Conservation (phyloP, 2,329 filamentous ascomycete genomes). For the Penicillium verrucosum region DNA sequence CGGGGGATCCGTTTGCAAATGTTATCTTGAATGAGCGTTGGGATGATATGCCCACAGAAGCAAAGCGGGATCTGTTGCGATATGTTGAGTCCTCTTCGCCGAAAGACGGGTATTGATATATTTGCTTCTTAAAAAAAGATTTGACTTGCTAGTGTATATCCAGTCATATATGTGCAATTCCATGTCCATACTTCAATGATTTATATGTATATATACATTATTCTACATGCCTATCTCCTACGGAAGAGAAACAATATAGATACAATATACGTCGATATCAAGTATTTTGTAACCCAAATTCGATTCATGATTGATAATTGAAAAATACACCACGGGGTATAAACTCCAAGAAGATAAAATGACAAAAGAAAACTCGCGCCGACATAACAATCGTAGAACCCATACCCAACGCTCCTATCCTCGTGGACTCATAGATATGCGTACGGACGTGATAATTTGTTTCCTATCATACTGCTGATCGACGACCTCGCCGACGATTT, state of each 20-base stretch:
- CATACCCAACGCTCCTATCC: background rate
- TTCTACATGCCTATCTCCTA: background rate
- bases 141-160: background rate
- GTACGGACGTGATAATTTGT: background rate
- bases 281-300: background rate
- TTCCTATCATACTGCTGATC: constrained; percentile 21
- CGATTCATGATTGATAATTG: background rate
- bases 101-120: background rate
- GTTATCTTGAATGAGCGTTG: constrained; percentile 34
- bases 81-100: constrained; percentile 1
- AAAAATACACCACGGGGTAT: constrained; percentile 7
- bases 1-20: constrained; percentile 35
- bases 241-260: background rate
- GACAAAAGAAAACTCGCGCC: background rate
- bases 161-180: background rate
- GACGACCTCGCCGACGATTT: constrained; percentile 27
- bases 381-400: constrained; percentile 6
- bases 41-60: constrained; percentile 28
- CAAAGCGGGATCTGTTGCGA: constrained; percentile 27
- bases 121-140: background rate
- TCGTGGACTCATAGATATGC: background rate
- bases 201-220: background rate
- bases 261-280: background rate
- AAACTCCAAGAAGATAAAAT: background rate
- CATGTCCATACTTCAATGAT: background rate